Conservation (phyloP, 2,329 filamentous ascomycete genomes). For the Orbilia javanica region DNA sequence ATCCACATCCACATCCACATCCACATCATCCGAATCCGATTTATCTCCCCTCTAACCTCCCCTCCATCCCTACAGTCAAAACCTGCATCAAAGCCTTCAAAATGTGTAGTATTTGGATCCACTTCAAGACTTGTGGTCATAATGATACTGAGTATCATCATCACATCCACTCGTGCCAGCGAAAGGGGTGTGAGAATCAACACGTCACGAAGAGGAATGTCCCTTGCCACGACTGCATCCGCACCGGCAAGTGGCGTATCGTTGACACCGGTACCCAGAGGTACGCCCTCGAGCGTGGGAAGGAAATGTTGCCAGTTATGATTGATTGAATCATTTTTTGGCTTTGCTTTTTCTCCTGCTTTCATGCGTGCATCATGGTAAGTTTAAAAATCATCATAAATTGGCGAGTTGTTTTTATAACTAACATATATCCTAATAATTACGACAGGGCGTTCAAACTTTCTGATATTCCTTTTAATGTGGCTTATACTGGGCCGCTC, state of each 20-base stretch:
- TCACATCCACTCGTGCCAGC: background rate
- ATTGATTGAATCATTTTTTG: background rate
- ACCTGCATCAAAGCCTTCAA: background rate
- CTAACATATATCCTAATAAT: no score
- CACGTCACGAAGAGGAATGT: conserved; percentile 26
- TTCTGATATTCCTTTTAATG: no score
- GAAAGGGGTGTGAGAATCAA: conserved; percentile 3
- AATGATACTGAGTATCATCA: conserved; percentile 1
- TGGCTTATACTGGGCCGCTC: no score
- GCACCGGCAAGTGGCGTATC: conserved; percentile 22
- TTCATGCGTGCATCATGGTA: no score
- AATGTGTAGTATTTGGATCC: conserved; percentile 34
- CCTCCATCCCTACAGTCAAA: no score
- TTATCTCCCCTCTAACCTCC: no score
- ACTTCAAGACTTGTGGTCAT: conserved; percentile 23
- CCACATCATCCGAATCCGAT: no score
- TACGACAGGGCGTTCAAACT: no score
- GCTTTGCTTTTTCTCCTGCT: no score
- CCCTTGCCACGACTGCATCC: conserved; percentile 33
- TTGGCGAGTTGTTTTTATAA: no score
- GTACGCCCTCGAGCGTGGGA: conserved; percentile 19
- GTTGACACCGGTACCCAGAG: conserved; percentile 2
- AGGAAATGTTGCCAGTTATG: conserved; percentile 30
- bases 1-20: no score
- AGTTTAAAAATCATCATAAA: no score